These are phyloP conservation scores for Panicum virgatum DNA, from an alignment of 202 grass and related monocot species.

Conservation along the genomic window DNA sequence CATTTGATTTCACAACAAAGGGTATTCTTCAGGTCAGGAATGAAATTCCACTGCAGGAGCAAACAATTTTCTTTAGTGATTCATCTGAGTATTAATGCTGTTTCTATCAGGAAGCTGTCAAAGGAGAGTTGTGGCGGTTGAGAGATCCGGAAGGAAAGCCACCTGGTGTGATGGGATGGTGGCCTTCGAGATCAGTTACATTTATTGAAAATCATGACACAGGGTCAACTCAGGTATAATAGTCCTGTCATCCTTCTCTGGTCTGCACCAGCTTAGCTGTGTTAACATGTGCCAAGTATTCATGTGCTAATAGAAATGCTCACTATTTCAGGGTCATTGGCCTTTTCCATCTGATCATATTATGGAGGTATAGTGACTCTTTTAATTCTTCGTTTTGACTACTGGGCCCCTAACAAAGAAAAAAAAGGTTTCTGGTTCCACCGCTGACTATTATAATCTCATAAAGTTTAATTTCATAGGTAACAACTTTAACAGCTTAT, in stretches of 20 bases:
- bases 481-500: background rate
- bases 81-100: conserved; percentile 21
- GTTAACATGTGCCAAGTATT: conserved; percentile 23
- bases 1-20: conserved; percentile 98
- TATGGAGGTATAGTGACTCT: conserved; percentile 78
- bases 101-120: conserved; percentile 82
- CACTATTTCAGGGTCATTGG: conserved; percentile 86
- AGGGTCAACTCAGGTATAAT: conserved; percentile 87
- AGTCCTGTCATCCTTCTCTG: background rate
- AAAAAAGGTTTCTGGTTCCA: no score
- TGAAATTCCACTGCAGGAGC: conserved; percentile 16
- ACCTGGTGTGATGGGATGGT: conserved; percentile 93
- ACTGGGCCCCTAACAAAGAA: no score
- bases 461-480: background rate
- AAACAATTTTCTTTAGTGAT: conserved; percentile 1
- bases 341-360: conserved; percentile 88
- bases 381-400: background rate
- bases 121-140: conserved; percentile 91
- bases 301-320: conserved; percentile 21
- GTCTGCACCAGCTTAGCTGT: background rate
- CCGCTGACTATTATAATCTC: background rate
- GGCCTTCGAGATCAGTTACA: conserved; percentile 94
- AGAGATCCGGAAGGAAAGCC: conserved; percentile 76
- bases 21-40: conserved; percentile 90
- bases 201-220: conserved; percentile 99